Evolutionary conservation across 352 stramenopile genomes (phyloP), one percentile per base, ranked within the genome.

Genomic region (Globisporangium ultimum): DNA sequence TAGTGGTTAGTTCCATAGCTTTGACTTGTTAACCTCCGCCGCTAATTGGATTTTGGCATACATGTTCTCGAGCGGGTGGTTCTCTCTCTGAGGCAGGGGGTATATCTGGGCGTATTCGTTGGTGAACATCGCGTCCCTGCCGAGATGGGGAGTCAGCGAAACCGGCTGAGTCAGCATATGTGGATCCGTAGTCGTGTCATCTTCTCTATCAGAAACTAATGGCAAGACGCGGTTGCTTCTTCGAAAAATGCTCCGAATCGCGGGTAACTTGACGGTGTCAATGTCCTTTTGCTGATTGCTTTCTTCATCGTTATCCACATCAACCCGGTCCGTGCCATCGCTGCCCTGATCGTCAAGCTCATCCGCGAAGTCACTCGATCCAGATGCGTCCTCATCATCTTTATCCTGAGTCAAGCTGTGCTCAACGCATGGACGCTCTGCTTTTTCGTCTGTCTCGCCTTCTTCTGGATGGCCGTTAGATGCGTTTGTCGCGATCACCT

Each of bases 11-110:
- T 17, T 66, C 71, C 71, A 80, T 1, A 76, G 53, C 38, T 80
- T 80, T 15, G 71, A 80, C 20, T 66, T 63, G 48, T 80, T 80
- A 11, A 74, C 70, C 50, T 80, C 58, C 8, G 71, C 71, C 1
- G 68, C 71, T 14, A 48, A 51, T 7, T 63, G 48, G 13, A 79
- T 62, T 2, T 53, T 50, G 14, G 63, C 61, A 34, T 70, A 70
- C 36, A 41, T 7, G 36, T 41, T 41, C 7, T 41, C 55, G 22
- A 4, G 17, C 20, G n/a, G n/a, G 15, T 51, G 40, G 12, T 9
- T 63, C 12, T n/a, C 6, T 28, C 7, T 20, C 13, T 12, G 42
- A 6, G 40, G 1, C 5, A 64, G 10, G 13, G 55, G 41, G 49
- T 60, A 64, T 10, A 60, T 41, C 40, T 64, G 53, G 17, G 38